A percentile compares a stretch with the other conserved stretches of the same genome.
Conservation (phyloP, 139 green algal species). For the Chlorella sp. region DNA sequence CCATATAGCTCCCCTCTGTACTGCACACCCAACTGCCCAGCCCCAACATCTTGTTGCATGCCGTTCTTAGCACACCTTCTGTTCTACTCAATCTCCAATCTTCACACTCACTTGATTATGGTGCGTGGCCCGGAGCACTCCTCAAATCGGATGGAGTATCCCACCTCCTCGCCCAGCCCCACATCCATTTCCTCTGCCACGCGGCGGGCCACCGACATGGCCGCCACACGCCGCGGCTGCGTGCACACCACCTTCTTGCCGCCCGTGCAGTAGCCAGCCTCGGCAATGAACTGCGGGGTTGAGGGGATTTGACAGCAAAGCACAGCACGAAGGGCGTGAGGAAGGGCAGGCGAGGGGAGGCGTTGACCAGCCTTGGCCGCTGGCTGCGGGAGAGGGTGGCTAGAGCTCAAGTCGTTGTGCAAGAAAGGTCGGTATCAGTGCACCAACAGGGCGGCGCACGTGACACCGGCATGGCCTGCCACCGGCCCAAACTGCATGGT, state of each 20-base stretch:
- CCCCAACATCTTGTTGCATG: too few relatives aligned
- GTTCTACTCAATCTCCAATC: too few relatives aligned
- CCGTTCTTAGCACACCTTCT: too few relatives aligned
- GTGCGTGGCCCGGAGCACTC: slow-evolving; percentile 77
- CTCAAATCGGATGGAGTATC: slow-evolving; percentile 93
- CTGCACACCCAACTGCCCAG: too few relatives aligned
- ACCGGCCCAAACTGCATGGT: too few relatives aligned
- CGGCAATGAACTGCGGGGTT: background rate
- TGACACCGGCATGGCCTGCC: background rate
- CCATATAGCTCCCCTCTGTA: too few relatives aligned
- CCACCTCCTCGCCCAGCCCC: slow-evolving; percentile 83
- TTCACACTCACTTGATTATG: slow-evolving; percentile 73
- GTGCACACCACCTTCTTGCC: slow-evolving; percentile 87
- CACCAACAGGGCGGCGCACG: background rate
- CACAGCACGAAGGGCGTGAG: background rate
- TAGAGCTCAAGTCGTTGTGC: too few relatives aligned
- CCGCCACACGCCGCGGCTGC: slow-evolving; percentile 90
- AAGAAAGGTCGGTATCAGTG: too few relatives aligned
- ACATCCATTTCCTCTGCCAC: slow-evolving; percentile 92
- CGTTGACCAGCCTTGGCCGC: too few relatives aligned
- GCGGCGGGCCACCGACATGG: slow-evolving; percentile 86
- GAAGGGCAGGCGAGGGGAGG: background rate
- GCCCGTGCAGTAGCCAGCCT: slow-evolving; percentile 77
- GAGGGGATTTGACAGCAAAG: background rate
- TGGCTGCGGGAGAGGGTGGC: too few relatives aligned